Evolutionary conservation across 2,329 filamentous ascomycete species (phyloP).

Genomic region (Tolypocladium ophioglossoides): DNA sequence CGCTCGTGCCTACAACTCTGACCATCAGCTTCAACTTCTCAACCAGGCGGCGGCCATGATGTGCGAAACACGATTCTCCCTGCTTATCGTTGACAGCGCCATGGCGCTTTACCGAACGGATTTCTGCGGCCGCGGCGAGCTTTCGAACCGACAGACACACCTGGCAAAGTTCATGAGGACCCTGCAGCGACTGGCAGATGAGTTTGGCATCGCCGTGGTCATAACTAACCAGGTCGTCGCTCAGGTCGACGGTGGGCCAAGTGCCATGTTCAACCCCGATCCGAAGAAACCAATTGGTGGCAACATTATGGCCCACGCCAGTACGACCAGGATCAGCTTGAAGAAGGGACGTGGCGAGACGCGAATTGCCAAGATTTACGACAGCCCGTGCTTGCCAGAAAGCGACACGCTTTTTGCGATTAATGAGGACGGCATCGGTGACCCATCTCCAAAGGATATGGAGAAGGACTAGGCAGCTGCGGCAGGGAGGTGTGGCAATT

Average conservation of each 20-base stretch:
- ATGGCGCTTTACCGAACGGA: constrained; percentile 94
- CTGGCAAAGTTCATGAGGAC: constrained; percentile 82
- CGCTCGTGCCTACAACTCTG: constrained; percentile 94
- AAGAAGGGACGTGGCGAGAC: constrained; percentile 96
- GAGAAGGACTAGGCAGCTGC: constrained; percentile 56
- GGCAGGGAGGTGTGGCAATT: constrained; percentile 4
- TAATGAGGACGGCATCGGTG: constrained; percentile 91
- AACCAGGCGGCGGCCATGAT: constrained; percentile 97
- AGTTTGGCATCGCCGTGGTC: constrained; percentile 94
- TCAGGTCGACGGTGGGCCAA: constrained; percentile 92
- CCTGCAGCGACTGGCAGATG: constrained; percentile 65
- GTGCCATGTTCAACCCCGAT: constrained; percentile 97
- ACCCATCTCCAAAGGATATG: constrained; percentile 89
- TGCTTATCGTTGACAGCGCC: constrained; percentile 91
- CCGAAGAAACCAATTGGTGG: constrained; percentile 98
- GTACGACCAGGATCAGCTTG: constrained; percentile 84
- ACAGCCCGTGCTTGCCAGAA: constrained; percentile 93
- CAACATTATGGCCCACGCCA: constrained; percentile 97
- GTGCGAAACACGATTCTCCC: constrained; percentile 95
- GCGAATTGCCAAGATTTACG: constrained; percentile 97
- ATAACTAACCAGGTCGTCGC: constrained; percentile 99
- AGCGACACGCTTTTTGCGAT: constrained; percentile 96
- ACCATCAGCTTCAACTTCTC: constrained; percentile 90
- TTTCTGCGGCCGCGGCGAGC: constrained; percentile 90
- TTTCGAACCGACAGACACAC: constrained; percentile 87